Evolutionary conservation across 768 basidiomycete genomes (phyloP), one percentile per base, ranked within the genome.

Genomic region (Melanogaster broomeanus): DNA sequence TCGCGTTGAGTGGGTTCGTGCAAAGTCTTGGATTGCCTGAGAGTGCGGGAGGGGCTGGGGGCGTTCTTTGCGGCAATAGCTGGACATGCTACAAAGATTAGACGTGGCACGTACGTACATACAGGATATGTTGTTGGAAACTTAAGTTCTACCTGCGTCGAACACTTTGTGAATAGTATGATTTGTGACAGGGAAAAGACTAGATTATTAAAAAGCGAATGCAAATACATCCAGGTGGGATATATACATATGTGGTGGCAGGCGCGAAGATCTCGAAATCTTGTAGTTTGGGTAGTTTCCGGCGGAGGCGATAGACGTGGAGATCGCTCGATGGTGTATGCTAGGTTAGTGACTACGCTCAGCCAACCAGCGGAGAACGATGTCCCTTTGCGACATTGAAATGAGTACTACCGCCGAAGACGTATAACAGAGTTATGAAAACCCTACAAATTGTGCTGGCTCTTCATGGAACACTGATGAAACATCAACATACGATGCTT

Each of bases 391-490:
- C 25, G 39, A 27, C 19, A 33, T 37, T 25, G 6, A 19, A 3
- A 15, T 57, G 28, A 56, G 39, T 41, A 33, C 22, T 6, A 30
- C 9, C 35, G n/a, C 18, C 35, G 18, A 5, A 27, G 11, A 25
- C 42, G 40, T 33, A 11, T n/a, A 6, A n/a, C 25, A n/a, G 24
- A 8, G 7, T 11, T 3, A 18, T 9, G 24, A 30, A 67, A n/a
- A n/a, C n/a, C 88, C 49, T 59, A 90, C 87, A 97, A 73, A 65
- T 97, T 97, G 68, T 97, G 93, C 68, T 91, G 89, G 62, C 86
- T 94, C 71, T 94, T 95, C 88, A 96, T 95, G 3, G 93, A 97
- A 67, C 93, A 96, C 94, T 97, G 60, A 1, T 42, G 41, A 21
- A 42, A 13, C 31, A 18, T 48, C 31, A 45, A 33, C 28, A 22